A percentile compares a stretch with the other conserved stretches of the same genome.
These are phyloP conservation scores for Melampsora larici-populina DNA, from an alignment of 1,284 basidiomycete genomes.

Conservation along the genomic window DNA sequence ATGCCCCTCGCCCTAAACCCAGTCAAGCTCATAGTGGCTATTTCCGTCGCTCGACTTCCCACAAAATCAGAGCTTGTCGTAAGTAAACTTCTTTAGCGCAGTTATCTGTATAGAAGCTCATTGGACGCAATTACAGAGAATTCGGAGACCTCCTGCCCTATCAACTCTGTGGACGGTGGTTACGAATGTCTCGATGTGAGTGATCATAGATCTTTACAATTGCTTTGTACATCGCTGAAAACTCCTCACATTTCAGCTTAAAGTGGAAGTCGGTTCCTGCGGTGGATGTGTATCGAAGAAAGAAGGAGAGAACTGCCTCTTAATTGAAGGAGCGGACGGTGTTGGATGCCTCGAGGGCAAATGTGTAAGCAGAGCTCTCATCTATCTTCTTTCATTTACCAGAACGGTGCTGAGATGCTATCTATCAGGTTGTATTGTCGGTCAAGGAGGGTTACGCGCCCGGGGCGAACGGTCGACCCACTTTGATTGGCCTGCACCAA, in stretches of 20 bases:
- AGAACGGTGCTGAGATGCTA: background rate
- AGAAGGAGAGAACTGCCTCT: conserved; percentile 27
- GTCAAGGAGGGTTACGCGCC: background rate
- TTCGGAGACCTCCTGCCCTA: conserved; percentile 21
- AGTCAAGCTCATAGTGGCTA: too few relatives aligned
- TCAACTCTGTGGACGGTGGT: background rate
- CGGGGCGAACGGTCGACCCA: background rate
- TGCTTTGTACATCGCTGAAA: background rate
- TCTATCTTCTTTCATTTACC: background rate
- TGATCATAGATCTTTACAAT: background rate
- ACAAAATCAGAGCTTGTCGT: too few relatives aligned
- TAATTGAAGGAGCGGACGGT: conserved; percentile 26
- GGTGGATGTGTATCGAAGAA: conserved; percentile 23
- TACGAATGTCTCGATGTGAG: conserved; percentile 33
- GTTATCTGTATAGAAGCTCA: too few relatives aligned
- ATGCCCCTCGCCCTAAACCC: too few relatives aligned
- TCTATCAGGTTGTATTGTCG: background rate
- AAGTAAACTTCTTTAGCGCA: background rate
- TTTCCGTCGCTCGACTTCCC: too few relatives aligned
- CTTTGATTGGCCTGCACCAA: background rate
- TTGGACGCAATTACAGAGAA: background rate
- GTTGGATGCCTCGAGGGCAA: conserved; percentile 17
- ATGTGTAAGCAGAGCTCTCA: conserved; percentile 9
- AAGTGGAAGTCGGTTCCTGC: conserved; percentile 30
- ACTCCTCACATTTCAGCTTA: background rate